Conservation (phyloP, 495 filamentous ascomycete genomes). For the Hypoxylon lienhwacheense region DNA sequence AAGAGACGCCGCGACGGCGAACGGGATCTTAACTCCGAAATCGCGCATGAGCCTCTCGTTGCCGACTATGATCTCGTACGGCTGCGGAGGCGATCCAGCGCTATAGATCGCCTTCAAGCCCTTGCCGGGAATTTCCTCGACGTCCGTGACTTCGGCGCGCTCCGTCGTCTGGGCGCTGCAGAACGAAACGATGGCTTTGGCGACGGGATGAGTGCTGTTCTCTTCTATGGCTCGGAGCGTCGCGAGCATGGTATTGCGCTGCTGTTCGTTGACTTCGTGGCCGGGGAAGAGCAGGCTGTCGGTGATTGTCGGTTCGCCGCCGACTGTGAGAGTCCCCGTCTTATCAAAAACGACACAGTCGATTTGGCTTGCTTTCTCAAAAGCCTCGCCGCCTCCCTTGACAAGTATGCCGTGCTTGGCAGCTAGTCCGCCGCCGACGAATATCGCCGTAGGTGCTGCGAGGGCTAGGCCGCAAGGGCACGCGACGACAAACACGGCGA, state of each 20-base stretch:
- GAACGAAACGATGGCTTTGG: conserved; percentile 73
- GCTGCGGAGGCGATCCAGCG: conserved; percentile 35
- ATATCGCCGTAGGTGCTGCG: conserved; percentile 89
- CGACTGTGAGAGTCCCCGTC: conserved; percentile 88
- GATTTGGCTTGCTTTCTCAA: conserved; percentile 86
- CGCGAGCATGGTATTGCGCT: conserved; percentile 40
- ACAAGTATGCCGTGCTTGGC: conserved; percentile 88
- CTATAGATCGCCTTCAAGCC: conserved; percentile 74
- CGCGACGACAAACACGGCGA: conserved; percentile 92
- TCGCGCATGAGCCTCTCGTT: conserved; percentile 75
- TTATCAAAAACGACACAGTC: conserved; percentile 95
- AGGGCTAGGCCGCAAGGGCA: conserved; percentile 93
- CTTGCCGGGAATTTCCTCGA: conserved; percentile 78
- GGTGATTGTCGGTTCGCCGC: conserved; percentile 77
- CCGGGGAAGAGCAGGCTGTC: conserved; percentile 63
- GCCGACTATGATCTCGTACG: conserved; percentile 74
- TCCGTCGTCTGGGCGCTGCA: conserved; percentile 53
- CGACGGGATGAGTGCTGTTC: conserved; percentile 84
- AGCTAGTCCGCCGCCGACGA: conserved; percentile 86
- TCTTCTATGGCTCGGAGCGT: conserved; percentile 72
- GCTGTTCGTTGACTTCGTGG: conserved; percentile 31
- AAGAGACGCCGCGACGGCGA: conserved; percentile 48
- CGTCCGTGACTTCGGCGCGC: conserved; percentile 47
- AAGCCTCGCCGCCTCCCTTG: conserved; percentile 94
- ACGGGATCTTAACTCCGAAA: conserved; percentile 39